These are phyloP conservation scores for Penicillium sp. DNA, from an alignment of 2,329 filamentous ascomycete species.

Conservation along the genomic window DNA sequence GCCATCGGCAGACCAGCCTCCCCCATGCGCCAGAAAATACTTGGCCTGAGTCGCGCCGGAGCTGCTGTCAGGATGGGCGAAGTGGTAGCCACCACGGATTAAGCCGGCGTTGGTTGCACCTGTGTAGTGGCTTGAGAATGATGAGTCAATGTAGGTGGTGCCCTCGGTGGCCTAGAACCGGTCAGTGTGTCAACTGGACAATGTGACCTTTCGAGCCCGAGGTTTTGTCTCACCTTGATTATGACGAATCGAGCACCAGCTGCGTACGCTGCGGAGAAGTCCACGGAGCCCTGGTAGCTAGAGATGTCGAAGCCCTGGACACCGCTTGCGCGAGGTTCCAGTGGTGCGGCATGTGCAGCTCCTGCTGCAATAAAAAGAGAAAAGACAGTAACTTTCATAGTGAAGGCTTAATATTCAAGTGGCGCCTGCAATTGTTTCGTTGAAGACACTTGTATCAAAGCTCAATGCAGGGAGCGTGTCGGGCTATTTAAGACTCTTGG, in stretches of 20 bases:
- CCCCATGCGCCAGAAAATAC: slow-evolving; percentile 55
- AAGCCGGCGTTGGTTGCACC: slow-evolving; percentile 53
- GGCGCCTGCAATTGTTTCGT: neutral
- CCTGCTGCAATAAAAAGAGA: slow-evolving; percentile 20
- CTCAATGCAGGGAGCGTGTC: neutral
- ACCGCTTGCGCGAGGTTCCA: slow-evolving; percentile 11
- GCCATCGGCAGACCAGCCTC: slow-evolving; percentile 56
- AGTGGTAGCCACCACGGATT: slow-evolving; percentile 59
- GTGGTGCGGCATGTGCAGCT: slow-evolving; percentile 16
- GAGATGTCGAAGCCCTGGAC: slow-evolving; percentile 38
- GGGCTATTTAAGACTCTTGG: neutral
- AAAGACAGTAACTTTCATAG: slow-evolving; percentile 19
- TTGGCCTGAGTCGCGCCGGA: slow-evolving; percentile 51
- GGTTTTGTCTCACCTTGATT: slow-evolving; percentile 27
- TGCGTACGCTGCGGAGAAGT: slow-evolving; percentile 29
- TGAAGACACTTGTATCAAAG: neutral
- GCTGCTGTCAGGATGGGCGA: slow-evolving; percentile 49
- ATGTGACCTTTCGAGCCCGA: neutral
- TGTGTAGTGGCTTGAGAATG: slow-evolving; percentile 52
- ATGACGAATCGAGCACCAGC: slow-evolving; percentile 35
- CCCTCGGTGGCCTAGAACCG: slow-evolving; percentile 52
- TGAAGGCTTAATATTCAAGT: neutral
- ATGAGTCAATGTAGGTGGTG: slow-evolving; percentile 47
- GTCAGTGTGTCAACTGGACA: neutral
- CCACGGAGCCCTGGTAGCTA: slow-evolving; percentile 27